A percentile compares a stretch with the other conserved stretches of the same genome.
Conservation (phyloP, 2,329 filamentous ascomycete genomes). For the Drechslerella stenobrocha region DNA sequence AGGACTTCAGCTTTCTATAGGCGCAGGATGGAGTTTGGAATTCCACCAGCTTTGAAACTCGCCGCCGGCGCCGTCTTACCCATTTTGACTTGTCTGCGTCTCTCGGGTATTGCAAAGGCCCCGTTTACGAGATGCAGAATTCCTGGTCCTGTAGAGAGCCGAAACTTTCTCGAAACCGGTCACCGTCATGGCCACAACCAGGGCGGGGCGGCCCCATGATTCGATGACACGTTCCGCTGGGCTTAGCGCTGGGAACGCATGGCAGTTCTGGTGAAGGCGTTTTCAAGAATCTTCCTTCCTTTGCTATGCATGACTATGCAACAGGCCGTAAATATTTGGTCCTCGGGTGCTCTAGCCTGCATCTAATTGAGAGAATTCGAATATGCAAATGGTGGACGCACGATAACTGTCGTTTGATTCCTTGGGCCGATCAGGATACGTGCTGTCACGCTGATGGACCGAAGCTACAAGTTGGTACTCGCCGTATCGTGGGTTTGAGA, state of each 20-base stretch:
- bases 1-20: not conserved
- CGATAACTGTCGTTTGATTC: too few relatives aligned
- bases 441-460: too few relatives aligned
- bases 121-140: slow-evolving; percentile 11
- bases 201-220: slow-evolving; percentile 11
- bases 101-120: slow-evolving; percentile 13
- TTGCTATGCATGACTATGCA: slow-evolving; percentile 35
- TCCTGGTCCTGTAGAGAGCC: slow-evolving; percentile 12
- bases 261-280: too few relatives aligned
- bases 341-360: too few relatives aligned
- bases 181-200: not conserved
- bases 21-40: not conserved
- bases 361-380: too few relatives aligned
- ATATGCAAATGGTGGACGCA: too few relatives aligned
- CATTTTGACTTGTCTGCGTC: slow-evolving; percentile 13
- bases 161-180: too few relatives aligned
- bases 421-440: too few relatives aligned
- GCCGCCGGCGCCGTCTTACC: not conserved
- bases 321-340: slow-evolving; percentile 9
- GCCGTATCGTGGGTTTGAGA: too few relatives aligned
- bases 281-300: slow-evolving; percentile 2
- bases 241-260: slow-evolving; percentile 1
- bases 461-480: too few relatives aligned
- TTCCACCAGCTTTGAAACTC: not conserved
- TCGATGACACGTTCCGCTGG: not conserved